Base-by-base conservation (phyloP, 805 yeast species). In the Pichia rugopelliculosa region DNA sequence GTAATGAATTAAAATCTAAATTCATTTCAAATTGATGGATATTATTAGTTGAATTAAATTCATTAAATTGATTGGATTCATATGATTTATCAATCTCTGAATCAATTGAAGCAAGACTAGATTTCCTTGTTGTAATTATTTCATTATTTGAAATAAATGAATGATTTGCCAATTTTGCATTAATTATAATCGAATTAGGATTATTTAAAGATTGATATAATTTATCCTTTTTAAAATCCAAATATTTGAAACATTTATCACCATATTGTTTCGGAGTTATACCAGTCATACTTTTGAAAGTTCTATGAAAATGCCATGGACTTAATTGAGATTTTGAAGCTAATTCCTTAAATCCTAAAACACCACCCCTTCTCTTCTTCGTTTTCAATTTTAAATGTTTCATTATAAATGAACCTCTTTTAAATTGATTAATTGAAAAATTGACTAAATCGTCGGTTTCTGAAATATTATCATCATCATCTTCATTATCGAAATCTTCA, bases 251-350 rank as follows among this genome's bases (percentile, higher is more conserved):
- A 60, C 95, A 85, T 53, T 81, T 80, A 59, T 87, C 95, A 44
- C 96, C 96, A 58, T 87, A 87, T 7, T 87, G 83, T 69, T 87
- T 86, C 22, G 95, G 95, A 1, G 96, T 87, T 49, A 87, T 74
- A 2, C 95, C 91, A 6, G 95, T 85, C 51, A 87, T 86, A 47
- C 82, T 77, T 65, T 88, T 84, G 72, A 88, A 88, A 22, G 88
- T 95, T 44, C 96, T 72, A 70, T 88, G 96, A 66, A 88, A 88
- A 65, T 88, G 96, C 96, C 96, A 88, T 23, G 96, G 93, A 11
- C 87, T 78, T 50, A 88, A 73, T 55, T 84, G 84, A 10, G 89
- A 82, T 60, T 87, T 84, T 20, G 87, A 81, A 9, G 96, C 96
- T 59, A 88, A 73, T 62, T 88, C 96, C 63, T 87, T 85, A 69